phyloP scores from a whole-genome alignment of 163 green algal species.

The Chloroidium sp. region DNA sequence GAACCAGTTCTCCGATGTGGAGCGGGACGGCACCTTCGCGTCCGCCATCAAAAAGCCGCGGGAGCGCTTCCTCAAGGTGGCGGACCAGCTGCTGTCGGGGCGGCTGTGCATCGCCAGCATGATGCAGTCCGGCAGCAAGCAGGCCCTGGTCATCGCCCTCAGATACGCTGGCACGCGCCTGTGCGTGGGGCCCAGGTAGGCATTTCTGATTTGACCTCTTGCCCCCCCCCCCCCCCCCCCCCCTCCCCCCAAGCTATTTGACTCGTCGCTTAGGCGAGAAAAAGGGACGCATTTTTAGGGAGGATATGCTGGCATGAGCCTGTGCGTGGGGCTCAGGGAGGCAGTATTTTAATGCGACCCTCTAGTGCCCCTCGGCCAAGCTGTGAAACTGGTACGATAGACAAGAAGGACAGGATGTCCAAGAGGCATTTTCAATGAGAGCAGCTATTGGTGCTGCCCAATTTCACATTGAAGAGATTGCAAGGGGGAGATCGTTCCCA shows the following conservation, averaged over 20 bases:
- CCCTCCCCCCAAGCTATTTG: not conserved
- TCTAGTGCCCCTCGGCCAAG: too few species aligned
- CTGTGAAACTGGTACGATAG: too few species aligned
- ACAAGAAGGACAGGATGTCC: too few species aligned
- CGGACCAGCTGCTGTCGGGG: slow-evolving; percentile 79
- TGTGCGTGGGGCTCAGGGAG: too few species aligned
- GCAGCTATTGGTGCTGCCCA: too few species aligned
- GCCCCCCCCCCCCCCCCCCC: not conserved
- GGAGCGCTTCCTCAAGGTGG: slow-evolving; percentile 67
- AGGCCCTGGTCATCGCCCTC: slow-evolving; percentile 75
- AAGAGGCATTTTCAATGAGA: too few species aligned
- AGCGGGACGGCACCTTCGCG: slow-evolving; percentile 48
- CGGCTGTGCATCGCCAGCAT: slow-evolving; percentile 90
- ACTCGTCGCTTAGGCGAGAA: too few species aligned
- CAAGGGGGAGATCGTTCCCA: too few species aligned
- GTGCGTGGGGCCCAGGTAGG: slow-evolving; percentile 55
- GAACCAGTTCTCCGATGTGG: slow-evolving; percentile 61
- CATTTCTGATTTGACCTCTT: not conserved
- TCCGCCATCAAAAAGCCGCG: slow-evolving; percentile 46
- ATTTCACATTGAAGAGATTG: too few species aligned
- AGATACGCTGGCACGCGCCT: slow-evolving; percentile 68
- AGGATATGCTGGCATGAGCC: too few species aligned
- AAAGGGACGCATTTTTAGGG: too few species aligned
- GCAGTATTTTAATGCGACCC: too few species aligned
- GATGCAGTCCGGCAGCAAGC: slow-evolving; percentile 70